These are phyloP conservation scores for Lagenaria siceraria DNA, from an alignment of 306 rosid species.

Conservation along the genomic window DNA sequence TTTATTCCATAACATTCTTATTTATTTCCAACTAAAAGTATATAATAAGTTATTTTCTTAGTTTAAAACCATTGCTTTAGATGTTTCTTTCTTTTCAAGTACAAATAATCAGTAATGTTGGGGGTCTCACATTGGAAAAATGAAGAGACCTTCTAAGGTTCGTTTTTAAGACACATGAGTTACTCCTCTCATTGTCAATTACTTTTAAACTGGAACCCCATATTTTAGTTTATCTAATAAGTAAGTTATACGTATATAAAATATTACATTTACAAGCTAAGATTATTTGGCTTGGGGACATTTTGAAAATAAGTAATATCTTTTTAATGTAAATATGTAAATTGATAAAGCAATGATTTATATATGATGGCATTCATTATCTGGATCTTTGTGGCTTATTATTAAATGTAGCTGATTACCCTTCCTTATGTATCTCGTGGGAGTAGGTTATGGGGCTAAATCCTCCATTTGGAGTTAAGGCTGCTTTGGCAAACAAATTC, in stretches of 20 bases:
- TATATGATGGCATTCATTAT: not conserved
- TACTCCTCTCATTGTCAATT: too few relatives aligned
- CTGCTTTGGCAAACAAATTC: conserved; percentile 63
- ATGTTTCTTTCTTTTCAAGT: not conserved
- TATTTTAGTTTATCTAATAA: too few relatives aligned
- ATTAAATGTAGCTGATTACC: not conserved
- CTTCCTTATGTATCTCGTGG: not conserved
- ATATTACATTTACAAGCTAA: not conserved
- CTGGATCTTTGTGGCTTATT: not conserved
- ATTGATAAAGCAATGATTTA: not conserved
- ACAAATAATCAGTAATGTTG: not conserved
- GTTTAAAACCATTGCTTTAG: not conserved
- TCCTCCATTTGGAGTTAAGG: conserved; percentile 84
- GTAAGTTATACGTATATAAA: not conserved
- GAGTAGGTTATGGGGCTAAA: conserved; percentile 86
- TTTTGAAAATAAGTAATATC: not conserved
- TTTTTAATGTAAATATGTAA: not conserved
- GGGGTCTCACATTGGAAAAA: too few relatives aligned
- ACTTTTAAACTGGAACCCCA: too few relatives aligned
- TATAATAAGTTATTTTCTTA: not conserved
- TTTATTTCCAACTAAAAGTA: not conserved
- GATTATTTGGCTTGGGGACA: not conserved
- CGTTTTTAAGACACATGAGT: too few relatives aligned
- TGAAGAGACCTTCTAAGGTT: too few relatives aligned
- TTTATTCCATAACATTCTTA: not conserved